phyloP scores from a whole-genome alignment of 106 monocot genomes.

The Acorus calamus region DNA sequence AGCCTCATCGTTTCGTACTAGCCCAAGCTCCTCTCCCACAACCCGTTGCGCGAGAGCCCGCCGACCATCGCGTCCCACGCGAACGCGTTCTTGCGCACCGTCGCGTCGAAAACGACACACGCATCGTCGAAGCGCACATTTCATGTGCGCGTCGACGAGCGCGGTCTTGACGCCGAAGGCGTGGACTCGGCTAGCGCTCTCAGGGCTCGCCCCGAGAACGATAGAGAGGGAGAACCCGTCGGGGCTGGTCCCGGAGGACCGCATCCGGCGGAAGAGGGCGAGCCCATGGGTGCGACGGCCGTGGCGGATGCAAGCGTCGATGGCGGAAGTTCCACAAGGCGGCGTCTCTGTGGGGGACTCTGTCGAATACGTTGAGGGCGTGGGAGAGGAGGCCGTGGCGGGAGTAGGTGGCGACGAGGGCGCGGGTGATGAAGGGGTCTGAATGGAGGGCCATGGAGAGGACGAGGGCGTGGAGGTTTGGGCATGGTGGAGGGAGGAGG shows the following conservation, averaged over 20 bases:
- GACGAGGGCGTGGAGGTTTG: constrained; percentile 12
- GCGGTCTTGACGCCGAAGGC: constrained; percentile 19
- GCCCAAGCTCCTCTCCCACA: constrained; percentile 32
- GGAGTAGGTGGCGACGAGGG: constrained; percentile 29
- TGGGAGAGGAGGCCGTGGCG: constrained; percentile 10
- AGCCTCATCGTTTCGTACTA: constrained; percentile 19
- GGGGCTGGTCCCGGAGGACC: constrained; percentile 8
- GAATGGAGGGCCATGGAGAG: constrained; percentile 21
- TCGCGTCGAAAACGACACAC: constrained; percentile 10
- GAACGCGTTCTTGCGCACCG: constrained; percentile 4
- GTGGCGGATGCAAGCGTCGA: constrained; percentile 14
- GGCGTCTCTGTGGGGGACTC: constrained; percentile 25
- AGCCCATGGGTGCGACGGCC: neutral
- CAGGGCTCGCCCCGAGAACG: constrained; percentile 17
- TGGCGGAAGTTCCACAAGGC: constrained; percentile 21
- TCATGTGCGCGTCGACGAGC: constrained; percentile 23
- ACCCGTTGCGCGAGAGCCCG: constrained; percentile 15
- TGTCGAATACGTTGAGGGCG: constrained; percentile 17
- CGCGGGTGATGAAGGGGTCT: constrained; percentile 23
- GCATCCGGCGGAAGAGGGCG: constrained; percentile 14
- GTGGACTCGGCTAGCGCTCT: constrained; percentile 10
- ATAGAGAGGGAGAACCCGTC: constrained; percentile 16
- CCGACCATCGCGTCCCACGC: constrained; percentile 25
- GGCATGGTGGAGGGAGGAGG: constrained; percentile 15
- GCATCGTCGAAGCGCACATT: constrained; percentile 4